Evolutionary conservation across 306 rosid genomes (phyloP), one percentile per base, ranked within the genome.

Genomic region (Sechiopsis laciniata): DNA sequence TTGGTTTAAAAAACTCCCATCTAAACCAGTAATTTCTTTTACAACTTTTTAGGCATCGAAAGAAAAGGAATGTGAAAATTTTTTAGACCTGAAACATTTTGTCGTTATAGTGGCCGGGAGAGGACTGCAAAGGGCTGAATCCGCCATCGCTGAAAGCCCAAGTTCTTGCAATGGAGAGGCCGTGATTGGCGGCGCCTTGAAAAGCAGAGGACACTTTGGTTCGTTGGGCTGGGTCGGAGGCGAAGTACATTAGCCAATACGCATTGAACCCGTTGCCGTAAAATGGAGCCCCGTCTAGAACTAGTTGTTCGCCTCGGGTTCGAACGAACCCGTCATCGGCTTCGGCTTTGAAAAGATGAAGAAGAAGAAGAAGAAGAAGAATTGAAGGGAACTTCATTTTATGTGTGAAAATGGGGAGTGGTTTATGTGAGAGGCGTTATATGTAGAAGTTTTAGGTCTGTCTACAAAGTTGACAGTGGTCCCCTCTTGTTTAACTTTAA

Each of bases 101-200:
- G 45, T 94, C 96, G 24, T 90, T 87, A 76, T 94, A 94, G 14
- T 91, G 85, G 17, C 99, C 96, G n/a, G 99, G 99, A 67, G 97
- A 89, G 73, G 54, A 66, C 77, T 94, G 99, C 0, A 94, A 72
- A n/a, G 99, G 87, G 17, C 68, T 77, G 61, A 84, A 80, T 11
- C 91, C 97, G 10, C 85, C 99, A 77, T 94, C 99, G n/a, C 86
- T 85, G 79, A 94, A 91, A 74, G 99, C 99, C 99, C 96, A 89
- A 70, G 96, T 86, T 76, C 99, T 91, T 11, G 82, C 91, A 0
- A 94, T 80, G 76, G 84, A 81, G 50, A 91, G 96, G 59, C 92
- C 92, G 55, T 84, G 84, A 42, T 56, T 70, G 20, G 74, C 15
- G 57, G 99, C 99, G 22, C 88, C 79, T 84, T 84, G 85, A 79